Evolutionary conservation across 1,139 yeast genomes (phyloP).

Genomic region (Hanseniaspora uvarum): DNA sequence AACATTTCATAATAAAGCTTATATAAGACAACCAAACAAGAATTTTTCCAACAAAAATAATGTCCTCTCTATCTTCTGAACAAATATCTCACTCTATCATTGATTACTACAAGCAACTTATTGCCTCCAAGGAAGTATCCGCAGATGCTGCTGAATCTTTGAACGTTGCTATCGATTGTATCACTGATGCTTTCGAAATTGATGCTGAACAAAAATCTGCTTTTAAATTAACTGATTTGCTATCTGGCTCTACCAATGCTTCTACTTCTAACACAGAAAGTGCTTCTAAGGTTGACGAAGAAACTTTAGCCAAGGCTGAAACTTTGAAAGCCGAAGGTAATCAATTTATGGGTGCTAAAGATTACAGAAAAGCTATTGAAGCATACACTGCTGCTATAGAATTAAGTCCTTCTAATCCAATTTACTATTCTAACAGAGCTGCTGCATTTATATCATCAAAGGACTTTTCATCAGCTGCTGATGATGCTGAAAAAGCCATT

Average conservation of each 20-base stretch:
- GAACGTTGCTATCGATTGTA: conserved; percentile 89
- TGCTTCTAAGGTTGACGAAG: conserved; percentile 36
- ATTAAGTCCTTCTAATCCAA: conserved; percentile 61
- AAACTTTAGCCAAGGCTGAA: conserved; percentile 61
- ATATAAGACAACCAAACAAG: background rate
- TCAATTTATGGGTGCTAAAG: conserved; percentile 73
- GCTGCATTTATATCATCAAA: conserved; percentile 83
- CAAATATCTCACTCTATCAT: conserved; percentile 70
- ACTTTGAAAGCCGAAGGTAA: conserved; percentile 81
- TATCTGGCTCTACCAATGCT: conserved; percentile 28
- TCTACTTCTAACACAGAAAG: conserved; percentile 25
- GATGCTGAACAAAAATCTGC: conserved; percentile 40
- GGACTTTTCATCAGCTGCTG: conserved; percentile 65
- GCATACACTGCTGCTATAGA: conserved; percentile 77
- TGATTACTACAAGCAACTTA: conserved; percentile 54
- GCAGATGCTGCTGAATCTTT: conserved; percentile 84
- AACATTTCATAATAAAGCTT: background rate
- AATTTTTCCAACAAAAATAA: background rate
- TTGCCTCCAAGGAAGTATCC: conserved; percentile 52
- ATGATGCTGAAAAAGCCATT: conserved; percentile 76
- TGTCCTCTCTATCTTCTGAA: conserved; percentile 33
- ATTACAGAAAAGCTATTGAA: conserved; percentile 58
- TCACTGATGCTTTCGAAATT: conserved; percentile 76
- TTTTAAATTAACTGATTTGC: conserved; percentile 38
- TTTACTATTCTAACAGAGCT: conserved; percentile 87